A percentile compares a stretch with the other conserved stretches of the same genome.
Conservation (phyloP, 2,329 filamentous ascomycete genomes). For the Mollisia scopiformis region DNA sequence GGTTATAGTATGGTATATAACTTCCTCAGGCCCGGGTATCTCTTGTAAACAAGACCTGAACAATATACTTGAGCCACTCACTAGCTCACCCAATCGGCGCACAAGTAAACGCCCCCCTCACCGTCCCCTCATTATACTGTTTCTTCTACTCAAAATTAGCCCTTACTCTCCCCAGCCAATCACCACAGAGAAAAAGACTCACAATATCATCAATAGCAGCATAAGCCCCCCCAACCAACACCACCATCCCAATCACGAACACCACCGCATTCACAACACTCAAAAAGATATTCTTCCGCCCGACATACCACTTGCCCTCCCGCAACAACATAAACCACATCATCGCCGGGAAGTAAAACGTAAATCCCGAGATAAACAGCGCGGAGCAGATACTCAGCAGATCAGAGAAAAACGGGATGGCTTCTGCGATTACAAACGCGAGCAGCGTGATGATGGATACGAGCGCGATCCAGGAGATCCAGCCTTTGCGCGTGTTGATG, state of each 20-base stretch:
- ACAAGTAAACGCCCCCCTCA: conserved; percentile 21
- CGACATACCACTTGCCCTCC: conserved; percentile 32
- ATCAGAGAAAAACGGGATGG: conserved; percentile 70
- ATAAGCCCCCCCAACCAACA: conserved; percentile 30
- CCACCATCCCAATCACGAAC: conserved; percentile 26
- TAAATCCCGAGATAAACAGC: conserved; percentile 34
- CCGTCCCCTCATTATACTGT: conserved; percentile 17
- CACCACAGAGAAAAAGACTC: conserved; percentile 10
- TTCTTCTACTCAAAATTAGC: conserved; percentile 9
- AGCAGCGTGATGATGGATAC: conserved; percentile 58
- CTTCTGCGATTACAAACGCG: conserved; percentile 69
- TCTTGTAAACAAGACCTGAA: too few relatives aligned
- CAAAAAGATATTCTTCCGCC: conserved; percentile 26
- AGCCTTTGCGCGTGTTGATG: conserved; percentile 30
- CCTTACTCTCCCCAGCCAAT: neutral
- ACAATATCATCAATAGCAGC: conserved; percentile 29
- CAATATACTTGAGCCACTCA: too few relatives aligned
- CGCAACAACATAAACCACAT: conserved; percentile 34
- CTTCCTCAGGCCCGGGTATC: too few relatives aligned
- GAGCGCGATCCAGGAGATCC: conserved; percentile 58
- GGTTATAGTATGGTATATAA: too few relatives aligned
- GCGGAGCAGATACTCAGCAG: conserved; percentile 60
- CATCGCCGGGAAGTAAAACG: conserved; percentile 33
- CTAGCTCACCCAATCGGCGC: too few relatives aligned
- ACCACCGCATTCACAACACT: conserved; percentile 25